Evolutionary conservation across 2,329 filamentous ascomycete genomes (phyloP).

Genomic region (Sporothrix dimorphospora): DNA sequence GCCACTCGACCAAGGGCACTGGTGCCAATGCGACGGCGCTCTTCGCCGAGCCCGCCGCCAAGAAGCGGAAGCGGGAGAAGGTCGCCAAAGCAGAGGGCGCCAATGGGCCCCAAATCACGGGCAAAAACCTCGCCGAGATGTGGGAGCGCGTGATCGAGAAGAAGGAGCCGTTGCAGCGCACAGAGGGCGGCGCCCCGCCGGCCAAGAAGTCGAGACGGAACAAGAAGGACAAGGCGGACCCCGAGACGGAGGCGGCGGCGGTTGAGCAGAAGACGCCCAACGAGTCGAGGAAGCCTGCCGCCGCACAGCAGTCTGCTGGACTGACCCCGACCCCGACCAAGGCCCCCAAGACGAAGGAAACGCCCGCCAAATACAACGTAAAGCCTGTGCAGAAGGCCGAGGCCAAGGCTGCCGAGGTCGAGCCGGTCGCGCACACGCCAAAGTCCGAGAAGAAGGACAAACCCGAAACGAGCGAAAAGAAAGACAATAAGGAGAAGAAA

Average conservation of each 20-base stretch:
- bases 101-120: slow-evolving; percentile 53
- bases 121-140: slow-evolving; percentile 73
- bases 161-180: slow-evolving; percentile 45
- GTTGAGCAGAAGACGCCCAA: neutral
- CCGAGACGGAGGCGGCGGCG: neutral
- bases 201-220: slow-evolving; percentile 34
- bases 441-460: slow-evolving; percentile 37
- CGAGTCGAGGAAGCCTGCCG: neutral
- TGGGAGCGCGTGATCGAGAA: slow-evolving; percentile 81
- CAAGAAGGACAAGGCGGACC: slow-evolving; percentile 34
- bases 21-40: slow-evolving; percentile 29
- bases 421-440: neutral
- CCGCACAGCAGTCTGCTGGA: neutral
- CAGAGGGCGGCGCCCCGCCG: neutral
- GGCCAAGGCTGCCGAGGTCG: neutral
- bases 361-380: slow-evolving; percentile 30
- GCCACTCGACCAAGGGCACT: slow-evolving; percentile 45
- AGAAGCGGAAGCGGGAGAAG: slow-evolving; percentile 59
- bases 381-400: slow-evolving; percentile 28
- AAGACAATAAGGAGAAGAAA: neutral
- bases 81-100: neutral
- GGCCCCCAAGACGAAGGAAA: neutral
- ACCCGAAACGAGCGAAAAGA: slow-evolving; percentile 29
- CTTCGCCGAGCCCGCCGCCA: slow-evolving; percentile 40
- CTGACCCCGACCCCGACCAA: neutral